These are phyloP conservation scores for Yamadazyma epiphylla DNA, from an alignment of 1,139 yeast species.

Conservation along the genomic window DNA sequence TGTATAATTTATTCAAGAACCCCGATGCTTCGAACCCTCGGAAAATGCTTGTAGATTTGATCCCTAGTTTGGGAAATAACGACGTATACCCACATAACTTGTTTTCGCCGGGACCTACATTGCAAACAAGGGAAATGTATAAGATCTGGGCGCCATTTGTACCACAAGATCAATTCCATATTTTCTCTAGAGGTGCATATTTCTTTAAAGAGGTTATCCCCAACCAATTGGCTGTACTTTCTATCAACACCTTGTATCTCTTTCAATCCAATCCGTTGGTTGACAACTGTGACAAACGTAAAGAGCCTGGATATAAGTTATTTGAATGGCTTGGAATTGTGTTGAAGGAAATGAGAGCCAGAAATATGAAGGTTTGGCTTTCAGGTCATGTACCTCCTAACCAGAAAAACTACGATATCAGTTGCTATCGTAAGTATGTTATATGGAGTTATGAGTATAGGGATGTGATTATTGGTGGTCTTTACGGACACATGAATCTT, in stretches of 20 bases:
- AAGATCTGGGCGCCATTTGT: conserved; percentile 69
- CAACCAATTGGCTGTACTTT: conserved; percentile 67
- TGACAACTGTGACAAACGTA: conserved; percentile 68
- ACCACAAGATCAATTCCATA: conserved; percentile 76
- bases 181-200: conserved; percentile 72
- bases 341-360: conserved; percentile 65
- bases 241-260: conserved; percentile 73
- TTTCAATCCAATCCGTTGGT: conserved; percentile 77
- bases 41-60: conserved; percentile 44
- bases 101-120: conserved; percentile 79
- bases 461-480: conserved; percentile 77
- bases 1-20: conserved; percentile 48
- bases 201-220: conserved; percentile 76
- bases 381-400: conserved; percentile 88
- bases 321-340: conserved; percentile 77
- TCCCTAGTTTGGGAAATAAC: conserved; percentile 80
- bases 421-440: conserved; percentile 70
- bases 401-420: conserved; percentile 66
- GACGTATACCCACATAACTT: conserved; percentile 88
- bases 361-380: conserved; percentile 82
- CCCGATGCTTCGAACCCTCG: conserved; percentile 40
- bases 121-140: conserved; percentile 74
- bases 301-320: conserved; percentile 76
- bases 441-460: conserved; percentile 79
- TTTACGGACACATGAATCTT: conserved; percentile 85